phyloP scores from a whole-genome alignment of 345 rosid genomes.

The Ceriops decandra region DNA sequence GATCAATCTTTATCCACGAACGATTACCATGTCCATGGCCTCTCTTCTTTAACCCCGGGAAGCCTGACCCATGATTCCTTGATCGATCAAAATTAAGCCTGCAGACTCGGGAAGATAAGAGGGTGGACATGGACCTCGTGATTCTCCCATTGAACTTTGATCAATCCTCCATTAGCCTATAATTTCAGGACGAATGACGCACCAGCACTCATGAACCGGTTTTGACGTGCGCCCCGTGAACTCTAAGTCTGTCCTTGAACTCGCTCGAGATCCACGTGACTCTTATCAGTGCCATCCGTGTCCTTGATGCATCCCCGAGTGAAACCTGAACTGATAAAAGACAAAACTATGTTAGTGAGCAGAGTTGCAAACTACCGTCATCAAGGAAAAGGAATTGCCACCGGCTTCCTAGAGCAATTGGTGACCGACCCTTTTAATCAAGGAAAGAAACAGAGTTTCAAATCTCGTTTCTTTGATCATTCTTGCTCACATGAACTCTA shows the following conservation, averaged over 20 bases:
- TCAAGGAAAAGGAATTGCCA: no score
- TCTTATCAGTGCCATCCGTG: slow-evolving; percentile 10
- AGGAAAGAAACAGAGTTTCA: no score
- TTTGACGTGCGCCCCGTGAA: not conserved
- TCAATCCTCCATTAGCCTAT: slow-evolving; percentile 19
- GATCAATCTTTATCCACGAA: slow-evolving; percentile 87
- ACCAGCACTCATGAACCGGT: slow-evolving; percentile 22
- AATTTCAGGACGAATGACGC: slow-evolving; percentile 17
- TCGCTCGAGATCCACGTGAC: slow-evolving; percentile 7
- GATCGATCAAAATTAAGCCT: slow-evolving; percentile 40
- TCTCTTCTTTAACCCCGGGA: slow-evolving; percentile 69
- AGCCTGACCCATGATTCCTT: slow-evolving; percentile 39
- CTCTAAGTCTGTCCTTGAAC: slow-evolving; percentile 10
- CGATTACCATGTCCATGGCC: slow-evolving; percentile 66
- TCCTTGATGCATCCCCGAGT: slow-evolving; percentile 19
- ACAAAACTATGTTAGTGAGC: no score
- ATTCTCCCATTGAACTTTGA: slow-evolving; percentile 44
- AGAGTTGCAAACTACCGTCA: no score
- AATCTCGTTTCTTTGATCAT: no score
- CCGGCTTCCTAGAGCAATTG: no score
- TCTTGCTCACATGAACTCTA: no score
- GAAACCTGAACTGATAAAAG: slow-evolving; percentile 9
- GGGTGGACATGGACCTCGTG: slow-evolving; percentile 29
- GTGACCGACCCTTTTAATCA: no score
- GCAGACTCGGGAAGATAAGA: slow-evolving; percentile 34